Conservation (phyloP, 2,329 filamentous ascomycete genomes). For the Thielaviopsis populi region DNA sequence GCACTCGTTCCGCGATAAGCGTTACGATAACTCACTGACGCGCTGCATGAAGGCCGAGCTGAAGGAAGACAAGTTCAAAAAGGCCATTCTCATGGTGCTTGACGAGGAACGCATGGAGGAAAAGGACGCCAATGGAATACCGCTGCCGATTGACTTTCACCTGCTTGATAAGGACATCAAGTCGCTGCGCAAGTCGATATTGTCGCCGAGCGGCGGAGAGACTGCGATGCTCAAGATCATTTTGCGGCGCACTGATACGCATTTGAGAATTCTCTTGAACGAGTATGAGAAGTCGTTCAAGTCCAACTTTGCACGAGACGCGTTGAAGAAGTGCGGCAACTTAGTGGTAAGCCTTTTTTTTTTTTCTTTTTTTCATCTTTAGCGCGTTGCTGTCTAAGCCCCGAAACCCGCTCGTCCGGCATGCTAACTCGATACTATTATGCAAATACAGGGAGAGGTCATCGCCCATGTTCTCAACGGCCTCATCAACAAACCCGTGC, state of each 20-base stretch:
- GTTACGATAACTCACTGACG: constrained; percentile 66
- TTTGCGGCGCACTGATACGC: constrained; percentile 61
- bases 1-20: constrained; percentile 76
- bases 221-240: constrained; percentile 76
- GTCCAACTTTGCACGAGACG: constrained; percentile 75
- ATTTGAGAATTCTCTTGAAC: constrained; percentile 65
- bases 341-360: constrained; percentile 69
- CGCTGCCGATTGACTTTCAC: constrained; percentile 40
- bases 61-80: constrained; percentile 91
- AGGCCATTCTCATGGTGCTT: constrained; percentile 67
- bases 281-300: constrained; percentile 59
- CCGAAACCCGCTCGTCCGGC: constrained; percentile 4
- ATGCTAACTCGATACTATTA: constrained; percentile 12
- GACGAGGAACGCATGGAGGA: constrained; percentile 79
- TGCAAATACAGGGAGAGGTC: constrained; percentile 60
- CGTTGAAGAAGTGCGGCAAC: constrained; percentile 78
- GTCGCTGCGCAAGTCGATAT: constrained; percentile 51
- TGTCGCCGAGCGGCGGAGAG: constrained; percentile 69
- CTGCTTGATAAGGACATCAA: constrained; percentile 58
- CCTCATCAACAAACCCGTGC: constrained; percentile 85
- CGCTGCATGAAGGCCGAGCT: constrained; percentile 86
- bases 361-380: too few relatives aligned
- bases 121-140: constrained; percentile 46
- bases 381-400: neutral
- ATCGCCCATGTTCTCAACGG: constrained; percentile 93